These are phyloP conservation scores for Nakazawaea wyomingensis DNA, from an alignment of 805 yeast genomes.

Conservation along the genomic window DNA sequence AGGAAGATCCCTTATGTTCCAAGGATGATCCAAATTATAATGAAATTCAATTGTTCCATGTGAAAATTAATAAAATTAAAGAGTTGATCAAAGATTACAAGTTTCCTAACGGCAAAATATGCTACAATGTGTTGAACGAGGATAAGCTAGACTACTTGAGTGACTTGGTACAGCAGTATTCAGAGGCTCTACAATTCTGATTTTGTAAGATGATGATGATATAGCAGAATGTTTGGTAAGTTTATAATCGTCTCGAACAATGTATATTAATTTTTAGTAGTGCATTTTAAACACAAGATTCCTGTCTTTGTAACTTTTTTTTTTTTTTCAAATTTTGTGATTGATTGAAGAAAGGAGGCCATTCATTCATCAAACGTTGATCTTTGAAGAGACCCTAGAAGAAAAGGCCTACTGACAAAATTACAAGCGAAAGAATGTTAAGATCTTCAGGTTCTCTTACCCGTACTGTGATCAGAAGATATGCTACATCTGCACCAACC, in stretches of 20 bases:
- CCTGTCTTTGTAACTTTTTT: background rate
- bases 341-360: no score
- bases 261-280: no score
- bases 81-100: slow-evolving; percentile 25
- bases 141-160: slow-evolving; percentile 30
- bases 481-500: background rate
- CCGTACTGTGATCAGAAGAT: background rate
- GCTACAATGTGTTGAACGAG: slow-evolving; percentile 32
- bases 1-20: slow-evolving; percentile 7
- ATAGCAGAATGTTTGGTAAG: no score
- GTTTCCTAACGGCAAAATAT: slow-evolving; percentile 31
- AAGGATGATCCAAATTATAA: slow-evolving; percentile 18
- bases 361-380: no score
- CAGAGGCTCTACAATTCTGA: slow-evolving; percentile 33
- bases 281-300: background rate
- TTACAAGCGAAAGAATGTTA: background rate
- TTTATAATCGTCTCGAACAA: no score
- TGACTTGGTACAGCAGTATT: slow-evolving; percentile 34
- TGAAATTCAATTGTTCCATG: slow-evolving; percentile 23
- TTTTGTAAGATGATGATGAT: no score
- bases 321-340: background rate
- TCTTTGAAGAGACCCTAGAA: no score
- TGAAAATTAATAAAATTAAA: slow-evolving; percentile 28
- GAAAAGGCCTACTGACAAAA: no score
- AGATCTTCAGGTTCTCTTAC: background rate